These are phyloP conservation scores for Sporisorium graminicola DNA, from an alignment of 1,284 basidiomycete genomes.

Conservation along the genomic window DNA sequence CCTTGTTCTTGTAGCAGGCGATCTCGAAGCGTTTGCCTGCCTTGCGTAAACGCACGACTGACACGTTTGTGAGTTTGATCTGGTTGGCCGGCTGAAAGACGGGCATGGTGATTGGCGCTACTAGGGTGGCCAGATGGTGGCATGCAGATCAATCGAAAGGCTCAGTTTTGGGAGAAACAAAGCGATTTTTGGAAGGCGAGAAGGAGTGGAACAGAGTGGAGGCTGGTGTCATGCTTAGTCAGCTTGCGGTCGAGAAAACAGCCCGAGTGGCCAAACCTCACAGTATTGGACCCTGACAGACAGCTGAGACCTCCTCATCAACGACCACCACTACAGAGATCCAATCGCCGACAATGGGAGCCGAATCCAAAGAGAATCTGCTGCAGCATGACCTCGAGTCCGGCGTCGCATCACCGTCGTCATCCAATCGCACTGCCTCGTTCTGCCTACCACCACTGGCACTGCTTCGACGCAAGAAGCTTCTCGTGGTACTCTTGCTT, in stretches of 20 bases:
- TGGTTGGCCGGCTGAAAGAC: conserved; percentile 58
- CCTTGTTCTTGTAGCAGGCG: conserved; percentile 99
- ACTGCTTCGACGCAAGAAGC: conserved; percentile 40
- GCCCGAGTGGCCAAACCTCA: neutral
- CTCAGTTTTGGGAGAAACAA: neutral
- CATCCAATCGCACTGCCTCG: conserved; percentile 9
- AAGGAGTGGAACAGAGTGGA: too few species aligned
- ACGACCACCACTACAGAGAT: neutral
- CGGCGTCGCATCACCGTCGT: conserved; percentile 7
- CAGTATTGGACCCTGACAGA: neutral
- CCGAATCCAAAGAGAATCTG: conserved; percentile 20
- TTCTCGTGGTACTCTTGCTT: conserved; percentile 16
- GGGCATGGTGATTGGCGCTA: conserved; percentile 9
- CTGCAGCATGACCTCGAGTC: conserved; percentile 34
- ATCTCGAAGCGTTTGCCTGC: conserved; percentile 99
- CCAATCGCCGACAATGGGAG: conserved; percentile 15
- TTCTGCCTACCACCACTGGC: conserved; percentile 36
- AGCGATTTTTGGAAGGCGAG: too few species aligned
- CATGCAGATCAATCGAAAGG: neutral
- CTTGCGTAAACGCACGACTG: conserved; percentile 93
- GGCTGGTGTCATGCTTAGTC: conserved; percentile 21
- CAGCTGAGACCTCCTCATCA: neutral
- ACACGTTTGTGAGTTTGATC: conserved; percentile 86
- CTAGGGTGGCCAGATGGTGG: neutral
- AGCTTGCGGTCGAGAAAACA: neutral